phyloP scores from a whole-genome alignment of 2,329 filamentous ascomycete species.

The Talaromyces atroroseus region DNA sequence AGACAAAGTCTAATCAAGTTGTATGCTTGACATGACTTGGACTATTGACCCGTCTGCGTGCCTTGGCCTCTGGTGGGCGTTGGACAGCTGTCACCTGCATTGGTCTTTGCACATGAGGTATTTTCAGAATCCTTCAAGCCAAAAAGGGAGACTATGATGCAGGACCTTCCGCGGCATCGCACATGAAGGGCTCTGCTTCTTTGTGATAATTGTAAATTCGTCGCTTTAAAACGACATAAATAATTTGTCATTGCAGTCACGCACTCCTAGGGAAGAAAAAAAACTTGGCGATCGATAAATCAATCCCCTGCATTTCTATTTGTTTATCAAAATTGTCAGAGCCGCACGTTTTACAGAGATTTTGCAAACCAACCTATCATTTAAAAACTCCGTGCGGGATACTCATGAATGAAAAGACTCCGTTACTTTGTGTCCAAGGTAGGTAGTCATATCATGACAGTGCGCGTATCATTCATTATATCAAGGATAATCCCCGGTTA shows the following conservation, averaged over 20 bases:
- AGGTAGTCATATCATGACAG: background rate
- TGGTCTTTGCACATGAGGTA: background rate
- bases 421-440: background rate
- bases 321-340: slow-evolving; percentile 6
- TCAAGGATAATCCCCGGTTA: background rate
- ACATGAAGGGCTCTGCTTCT: background rate
- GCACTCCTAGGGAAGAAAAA: background rate
- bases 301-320: slow-evolving; percentile 3
- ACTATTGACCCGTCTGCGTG: slow-evolving; percentile 8
- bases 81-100: slow-evolving; percentile 10
- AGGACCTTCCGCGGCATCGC: background rate
- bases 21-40: slow-evolving; percentile 5
- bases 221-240: background rate
- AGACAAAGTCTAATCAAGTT: background rate
- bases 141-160: background rate
- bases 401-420: background rate
- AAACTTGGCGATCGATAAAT: background rate
- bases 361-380: background rate
- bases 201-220: background rate
- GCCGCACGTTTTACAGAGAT: background rate
- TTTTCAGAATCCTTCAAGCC: background rate
- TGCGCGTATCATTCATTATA: background rate
- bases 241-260: slow-evolving; percentile 3
- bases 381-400: background rate
- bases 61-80: background rate